These are phyloP conservation scores for Acer yangbiense DNA, from an alignment of 345 rosid genomes.

Conservation along the genomic window DNA sequence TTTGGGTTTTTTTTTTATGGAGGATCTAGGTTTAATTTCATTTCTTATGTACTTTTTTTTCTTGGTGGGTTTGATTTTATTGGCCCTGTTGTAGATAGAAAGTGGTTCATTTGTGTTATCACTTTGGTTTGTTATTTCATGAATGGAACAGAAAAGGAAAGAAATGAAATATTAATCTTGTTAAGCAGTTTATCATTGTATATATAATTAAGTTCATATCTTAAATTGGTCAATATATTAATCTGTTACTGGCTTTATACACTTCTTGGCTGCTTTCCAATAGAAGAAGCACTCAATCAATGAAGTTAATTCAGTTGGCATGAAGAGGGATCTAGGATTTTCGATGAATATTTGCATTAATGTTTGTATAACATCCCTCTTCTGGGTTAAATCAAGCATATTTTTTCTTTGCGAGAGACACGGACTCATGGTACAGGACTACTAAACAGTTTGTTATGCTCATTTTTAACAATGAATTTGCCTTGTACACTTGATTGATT, in stretches of 20 bases:
- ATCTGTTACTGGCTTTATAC: conserved; percentile 7
- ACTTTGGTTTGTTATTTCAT: conserved; percentile 1
- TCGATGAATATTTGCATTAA: background rate
- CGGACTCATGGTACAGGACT: background rate
- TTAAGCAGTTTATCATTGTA: background rate
- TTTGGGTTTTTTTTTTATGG: background rate
- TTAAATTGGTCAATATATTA: background rate
- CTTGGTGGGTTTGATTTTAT: conserved; percentile 10
- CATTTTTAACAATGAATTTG: background rate
- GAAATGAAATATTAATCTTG: background rate
- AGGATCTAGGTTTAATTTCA: background rate
- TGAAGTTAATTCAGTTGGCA: background rate
- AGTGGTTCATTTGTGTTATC: conserved; percentile 10
- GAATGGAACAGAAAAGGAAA: background rate
- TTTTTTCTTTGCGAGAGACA: background rate
- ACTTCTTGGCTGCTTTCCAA: background rate
- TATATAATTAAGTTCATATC: background rate
- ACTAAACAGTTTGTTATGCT: background rate
- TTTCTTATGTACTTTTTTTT: background rate
- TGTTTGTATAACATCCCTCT: background rate
- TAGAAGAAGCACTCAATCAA: background rate
- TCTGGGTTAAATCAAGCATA: background rate
- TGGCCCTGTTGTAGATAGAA: background rate
- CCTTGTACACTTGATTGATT: background rate
- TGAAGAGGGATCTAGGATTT: conserved; percentile 3